Percentiles rank a stretch among this genome's conserved stretches.
phyloP scores from a whole-genome alignment of 2,329 filamentous ascomycete genomes.

The Diplocarpon mali region DNA sequence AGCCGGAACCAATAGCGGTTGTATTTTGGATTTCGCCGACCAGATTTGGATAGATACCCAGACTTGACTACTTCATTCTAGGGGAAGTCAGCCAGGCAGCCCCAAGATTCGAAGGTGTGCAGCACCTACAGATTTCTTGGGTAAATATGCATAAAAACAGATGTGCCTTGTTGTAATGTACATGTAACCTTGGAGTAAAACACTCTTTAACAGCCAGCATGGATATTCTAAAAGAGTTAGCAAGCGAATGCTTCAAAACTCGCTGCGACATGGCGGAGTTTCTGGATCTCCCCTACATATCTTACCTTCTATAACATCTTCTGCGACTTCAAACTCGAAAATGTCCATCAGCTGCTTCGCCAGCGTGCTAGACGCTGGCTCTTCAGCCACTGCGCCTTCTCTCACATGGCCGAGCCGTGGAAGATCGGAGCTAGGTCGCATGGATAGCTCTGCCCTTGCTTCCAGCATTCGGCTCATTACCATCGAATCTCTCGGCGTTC shows the following conservation, averaged over 20 bases:
- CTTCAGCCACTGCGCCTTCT: conserved; percentile 21
- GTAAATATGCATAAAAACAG: conserved; percentile 96
- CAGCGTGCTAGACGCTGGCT: conserved; percentile 44
- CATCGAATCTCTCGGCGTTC: conserved; percentile 43
- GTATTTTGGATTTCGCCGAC: conserved; percentile 78
- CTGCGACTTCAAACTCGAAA: conserved; percentile 69
- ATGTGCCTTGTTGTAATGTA: conserved; percentile 90
- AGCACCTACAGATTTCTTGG: conserved; percentile 67
- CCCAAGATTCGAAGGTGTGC: background rate
- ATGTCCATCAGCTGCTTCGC: conserved; percentile 69
- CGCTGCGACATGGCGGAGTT: background rate
- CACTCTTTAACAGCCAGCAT: conserved; percentile 86
- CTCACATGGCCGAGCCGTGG: conserved; percentile 22
- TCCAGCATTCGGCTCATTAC: conserved; percentile 72
- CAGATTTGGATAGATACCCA: conserved; percentile 79
- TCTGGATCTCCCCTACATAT: no score
- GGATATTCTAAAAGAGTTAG: conserved; percentile 58
- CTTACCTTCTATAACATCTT: conserved; percentile 71
- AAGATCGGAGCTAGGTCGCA: conserved; percentile 46
- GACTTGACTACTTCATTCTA: conserved; percentile 70
- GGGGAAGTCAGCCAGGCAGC: conserved; percentile 22
- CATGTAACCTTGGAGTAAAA: conserved; percentile 86
- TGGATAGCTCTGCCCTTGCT: conserved; percentile 53
- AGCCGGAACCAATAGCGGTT: conserved; percentile 88
- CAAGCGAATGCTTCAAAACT: background rate